phyloP scores from a whole-genome alignment of 805 yeast species.

The Zygosaccharomyces rouxii region DNA sequence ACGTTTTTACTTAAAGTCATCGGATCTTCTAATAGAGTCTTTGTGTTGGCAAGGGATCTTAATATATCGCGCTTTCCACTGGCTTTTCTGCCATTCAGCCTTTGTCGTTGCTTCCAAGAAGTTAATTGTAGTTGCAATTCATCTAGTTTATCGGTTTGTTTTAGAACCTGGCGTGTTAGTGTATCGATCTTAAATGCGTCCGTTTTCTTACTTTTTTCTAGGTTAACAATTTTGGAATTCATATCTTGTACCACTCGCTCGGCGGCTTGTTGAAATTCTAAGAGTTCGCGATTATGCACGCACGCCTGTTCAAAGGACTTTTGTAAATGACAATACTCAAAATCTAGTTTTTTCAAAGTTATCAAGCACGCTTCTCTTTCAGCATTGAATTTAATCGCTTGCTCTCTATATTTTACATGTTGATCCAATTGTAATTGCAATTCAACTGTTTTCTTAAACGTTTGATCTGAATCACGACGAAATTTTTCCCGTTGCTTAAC shows the following conservation, averaged over 20 bases:
- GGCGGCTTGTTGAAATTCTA: background rate
- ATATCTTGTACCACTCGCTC: background rate
- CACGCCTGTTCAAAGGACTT: background rate
- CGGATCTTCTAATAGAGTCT: background rate
- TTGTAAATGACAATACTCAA: background rate
- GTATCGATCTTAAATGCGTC: slow-evolving; percentile 4
- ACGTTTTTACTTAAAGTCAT: background rate
- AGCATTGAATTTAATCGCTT: background rate
- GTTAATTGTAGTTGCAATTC: background rate
- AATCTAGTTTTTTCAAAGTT: background rate
- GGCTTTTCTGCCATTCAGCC: background rate
- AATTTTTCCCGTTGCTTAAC: background rate
- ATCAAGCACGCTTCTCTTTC: background rate
- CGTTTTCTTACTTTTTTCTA: background rate
- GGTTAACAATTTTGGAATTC: background rate
- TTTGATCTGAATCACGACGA: background rate
- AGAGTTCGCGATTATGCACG: background rate
- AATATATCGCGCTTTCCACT: background rate
- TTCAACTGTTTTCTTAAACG: background rate
- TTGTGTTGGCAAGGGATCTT: slow-evolving; percentile 1
- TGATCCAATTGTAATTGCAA: background rate
- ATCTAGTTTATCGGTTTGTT: background rate
- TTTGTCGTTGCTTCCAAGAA: background rate
- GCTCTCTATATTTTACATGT: background rate
- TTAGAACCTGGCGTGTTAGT: slow-evolving; percentile 1